Evolutionary conservation across 1,139 yeast genomes (phyloP).

Genomic region (Pichiaceae sp.): DNA sequence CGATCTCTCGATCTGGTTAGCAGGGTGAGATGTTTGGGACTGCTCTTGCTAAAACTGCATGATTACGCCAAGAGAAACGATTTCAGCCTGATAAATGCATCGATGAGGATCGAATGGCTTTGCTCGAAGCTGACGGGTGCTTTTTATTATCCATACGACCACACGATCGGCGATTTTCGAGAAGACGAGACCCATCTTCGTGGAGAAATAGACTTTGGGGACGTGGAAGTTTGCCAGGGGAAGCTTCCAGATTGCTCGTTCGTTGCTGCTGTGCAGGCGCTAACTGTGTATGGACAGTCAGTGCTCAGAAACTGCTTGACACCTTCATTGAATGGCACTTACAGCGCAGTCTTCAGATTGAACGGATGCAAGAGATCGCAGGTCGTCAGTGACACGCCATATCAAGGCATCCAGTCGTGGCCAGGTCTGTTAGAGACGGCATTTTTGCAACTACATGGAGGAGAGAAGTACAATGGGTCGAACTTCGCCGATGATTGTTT

Average conservation of each 20-base stretch:
- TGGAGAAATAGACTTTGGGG: constrained; percentile 6
- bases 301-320: background rate
- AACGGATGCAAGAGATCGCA: constrained; percentile 56
- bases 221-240: constrained; percentile 40
- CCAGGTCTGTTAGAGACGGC: constrained; percentile 77
- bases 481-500: constrained; percentile 72
- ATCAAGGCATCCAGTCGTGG: constrained; percentile 39
- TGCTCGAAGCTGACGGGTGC: background rate
- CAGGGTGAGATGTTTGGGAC: background rate
- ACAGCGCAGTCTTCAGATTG: constrained; percentile 32
- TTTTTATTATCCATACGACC: constrained; percentile 1
- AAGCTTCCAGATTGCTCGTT: constrained; percentile 67
- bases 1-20: background rate
- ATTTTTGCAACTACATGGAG: constrained; percentile 51
- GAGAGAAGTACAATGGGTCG: constrained; percentile 66
- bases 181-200: too few species aligned
- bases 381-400: constrained; percentile 39
- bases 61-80: background rate
- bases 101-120: background rate
- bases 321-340: background rate
- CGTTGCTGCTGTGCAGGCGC: constrained; percentile 34
- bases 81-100: background rate
- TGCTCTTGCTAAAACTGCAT: background rate
- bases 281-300: background rate
- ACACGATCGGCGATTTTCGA: background rate